These are phyloP conservation scores for Ophiostoma pallidulum DNA, from an alignment of 2,329 filamentous ascomycete genomes.

Conservation along the genomic window DNA sequence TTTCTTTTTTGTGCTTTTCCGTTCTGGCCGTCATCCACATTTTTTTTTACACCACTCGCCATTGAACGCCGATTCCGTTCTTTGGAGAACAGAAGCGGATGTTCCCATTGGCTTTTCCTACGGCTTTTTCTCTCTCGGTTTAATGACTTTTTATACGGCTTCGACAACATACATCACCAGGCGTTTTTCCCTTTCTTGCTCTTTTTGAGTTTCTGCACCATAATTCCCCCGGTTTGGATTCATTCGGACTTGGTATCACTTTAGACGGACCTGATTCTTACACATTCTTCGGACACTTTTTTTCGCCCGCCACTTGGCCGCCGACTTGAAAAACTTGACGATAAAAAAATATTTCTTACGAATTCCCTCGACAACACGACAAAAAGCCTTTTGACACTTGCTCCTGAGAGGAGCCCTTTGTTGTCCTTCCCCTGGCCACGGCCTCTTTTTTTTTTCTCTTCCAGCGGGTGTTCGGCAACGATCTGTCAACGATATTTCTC, in stretches of 20 bases:
- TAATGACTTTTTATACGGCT: constrained; percentile 7
- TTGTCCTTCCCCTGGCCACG: not conserved
- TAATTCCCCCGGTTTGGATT: constrained; percentile 7
- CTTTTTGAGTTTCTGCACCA: not conserved
- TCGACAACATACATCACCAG: constrained; percentile 3
- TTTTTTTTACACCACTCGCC: not conserved
- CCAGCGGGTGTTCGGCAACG: not conserved
- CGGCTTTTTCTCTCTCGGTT: constrained; percentile 4
- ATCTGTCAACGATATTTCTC: too few relatives aligned
- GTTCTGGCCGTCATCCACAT: constrained; percentile 8
- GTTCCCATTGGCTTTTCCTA: not conserved
- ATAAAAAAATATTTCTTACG: constrained; percentile 11
- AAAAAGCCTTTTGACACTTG: constrained; percentile 8
- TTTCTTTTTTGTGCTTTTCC: not conserved
- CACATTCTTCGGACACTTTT: not conserved
- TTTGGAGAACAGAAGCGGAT: too few relatives aligned
- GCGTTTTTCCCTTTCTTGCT: not conserved
- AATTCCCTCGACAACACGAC: constrained; percentile 5
- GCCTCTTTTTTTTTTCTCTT: not conserved
- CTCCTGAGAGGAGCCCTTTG: not conserved
- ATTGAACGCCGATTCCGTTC: not conserved
- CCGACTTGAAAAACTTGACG: not conserved
- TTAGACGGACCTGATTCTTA: not conserved
- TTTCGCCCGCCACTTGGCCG: not conserved
- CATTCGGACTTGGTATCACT: constrained; percentile 5